These are phyloP conservation scores for Paecilomyces dactylethromorphus DNA, from an alignment of 2,329 filamentous ascomycete genomes.

Conservation along the genomic window DNA sequence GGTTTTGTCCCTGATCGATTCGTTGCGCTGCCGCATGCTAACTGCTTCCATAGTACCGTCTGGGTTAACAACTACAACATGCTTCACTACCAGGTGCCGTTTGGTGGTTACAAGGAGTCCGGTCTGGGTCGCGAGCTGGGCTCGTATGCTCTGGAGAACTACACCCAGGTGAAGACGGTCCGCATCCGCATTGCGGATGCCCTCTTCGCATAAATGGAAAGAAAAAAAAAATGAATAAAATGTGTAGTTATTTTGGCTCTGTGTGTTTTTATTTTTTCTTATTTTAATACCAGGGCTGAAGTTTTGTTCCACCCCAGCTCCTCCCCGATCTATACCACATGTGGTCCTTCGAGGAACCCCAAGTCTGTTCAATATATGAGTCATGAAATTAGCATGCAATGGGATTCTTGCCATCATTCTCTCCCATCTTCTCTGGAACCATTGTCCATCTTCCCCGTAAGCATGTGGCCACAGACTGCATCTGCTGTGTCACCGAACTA, in stretches of 20 bases:
- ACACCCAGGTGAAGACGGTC: constrained; percentile 44
- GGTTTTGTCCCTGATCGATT: constrained; percentile 47
- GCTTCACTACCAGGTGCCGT: constrained; percentile 43
- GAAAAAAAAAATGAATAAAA: not conserved
- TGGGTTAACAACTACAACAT: constrained; percentile 68
- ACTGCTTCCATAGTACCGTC: constrained; percentile 43
- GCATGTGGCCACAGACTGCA: too few relatives aligned
- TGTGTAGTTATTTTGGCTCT: not conserved
- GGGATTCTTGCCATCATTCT: not conserved
- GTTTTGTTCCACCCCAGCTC: too few relatives aligned
- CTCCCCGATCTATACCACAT: not conserved
- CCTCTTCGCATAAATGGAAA: constrained; percentile 34
- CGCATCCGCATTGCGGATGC: constrained; percentile 39
- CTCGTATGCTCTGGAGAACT: constrained; percentile 44
- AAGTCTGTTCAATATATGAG: not conserved
- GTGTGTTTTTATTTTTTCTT: too few relatives aligned
- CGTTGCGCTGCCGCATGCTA: not conserved
- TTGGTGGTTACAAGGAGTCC: constrained; percentile 40
- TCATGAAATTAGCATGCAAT: not conserved
- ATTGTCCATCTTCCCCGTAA: not conserved
- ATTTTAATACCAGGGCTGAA: too few relatives aligned
- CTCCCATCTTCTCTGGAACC: not conserved
- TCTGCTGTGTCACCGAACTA: not conserved
- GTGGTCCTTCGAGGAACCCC: not conserved
- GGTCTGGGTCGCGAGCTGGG: constrained; percentile 41